Base-by-base conservation (phyloP, 2,329 filamentous ascomycete species). In the Tolypocladium cylindrosporum region DNA sequence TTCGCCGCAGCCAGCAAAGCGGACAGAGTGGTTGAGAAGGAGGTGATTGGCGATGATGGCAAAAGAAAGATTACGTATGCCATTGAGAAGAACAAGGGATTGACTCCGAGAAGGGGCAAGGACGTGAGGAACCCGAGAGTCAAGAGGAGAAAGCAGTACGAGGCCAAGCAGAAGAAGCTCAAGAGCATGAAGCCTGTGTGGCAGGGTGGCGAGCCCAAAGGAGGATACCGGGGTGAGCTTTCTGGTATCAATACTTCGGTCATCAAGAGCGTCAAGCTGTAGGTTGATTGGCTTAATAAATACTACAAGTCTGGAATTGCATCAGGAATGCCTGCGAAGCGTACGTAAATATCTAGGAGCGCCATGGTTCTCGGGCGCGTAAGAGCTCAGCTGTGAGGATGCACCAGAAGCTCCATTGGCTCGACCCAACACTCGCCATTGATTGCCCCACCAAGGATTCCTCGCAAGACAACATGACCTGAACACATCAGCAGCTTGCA, bases 161-260 rank as follows among this genome's bases (percentile, higher is more conserved):
- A 95, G 70, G 88, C 91, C 73, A 97, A 96, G 82, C 89, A 93
- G 83, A 97, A 97, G 89, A 97, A 97, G 81, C 75, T 97, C 69
- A 85, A 84, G 67, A 93, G 88, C 70, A 90, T 92, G 78, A 90
- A 89, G 77, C 83, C 89, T 10, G 80, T 90, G 16, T 97, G 92
- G 77, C 90, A 91, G 74, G 90, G 90, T 64, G 89, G 90, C 61
- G 86, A 95, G 76, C 86, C 89, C 65, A 84, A 84, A 68, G 89
- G 91, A 68, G 89, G 91, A 57, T 99, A 99, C 77, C 84, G 84
- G 63, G 94, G 94, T 76, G 94, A 97, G 74, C 76, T 89, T 76
- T 94, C 92, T 48, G 94, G 94, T 85, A 96, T 99, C 77, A 97
- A 97, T 80, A 89, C 87, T 66, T 89, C 89, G 24, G 75, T 99